phyloP scores from a whole-genome alignment of 345 rosid species.

The Gossypium ekmanianum region DNA sequence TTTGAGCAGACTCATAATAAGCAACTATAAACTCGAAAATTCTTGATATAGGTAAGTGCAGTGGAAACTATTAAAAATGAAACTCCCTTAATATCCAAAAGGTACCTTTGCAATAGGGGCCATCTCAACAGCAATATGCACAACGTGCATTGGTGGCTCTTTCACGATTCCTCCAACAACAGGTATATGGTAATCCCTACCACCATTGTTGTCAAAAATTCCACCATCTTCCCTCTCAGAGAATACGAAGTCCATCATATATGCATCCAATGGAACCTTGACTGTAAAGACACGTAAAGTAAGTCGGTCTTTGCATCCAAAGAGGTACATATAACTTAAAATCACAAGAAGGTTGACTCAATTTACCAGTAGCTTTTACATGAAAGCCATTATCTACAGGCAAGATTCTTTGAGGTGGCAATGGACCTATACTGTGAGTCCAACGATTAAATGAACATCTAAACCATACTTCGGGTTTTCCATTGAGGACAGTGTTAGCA shows the following conservation, averaged over 20 bases:
- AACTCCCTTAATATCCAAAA: neutral
- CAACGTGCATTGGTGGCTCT: slow-evolving; percentile 88
- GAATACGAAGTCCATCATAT: slow-evolving; percentile 95
- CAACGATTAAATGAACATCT: slow-evolving; percentile 92
- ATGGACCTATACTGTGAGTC: slow-evolving; percentile 70
- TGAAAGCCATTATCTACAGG: slow-evolving; percentile 50
- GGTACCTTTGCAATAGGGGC: slow-evolving; percentile 94
- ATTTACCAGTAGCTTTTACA: slow-evolving; percentile 61
- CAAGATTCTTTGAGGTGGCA: slow-evolving; percentile 82
- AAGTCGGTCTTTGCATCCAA: neutral
- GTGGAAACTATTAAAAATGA: neutral
- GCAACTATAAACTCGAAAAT: neutral
- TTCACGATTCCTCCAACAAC: slow-evolving; percentile 64
- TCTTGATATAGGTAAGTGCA: neutral
- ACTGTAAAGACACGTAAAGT: slow-evolving; percentile 48
- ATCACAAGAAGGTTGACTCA: slow-evolving; percentile 5
- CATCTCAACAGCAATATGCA: slow-evolving; percentile 95
- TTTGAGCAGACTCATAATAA: neutral
- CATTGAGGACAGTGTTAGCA: slow-evolving; percentile 70
- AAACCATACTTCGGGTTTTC: slow-evolving; percentile 86
- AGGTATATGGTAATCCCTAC: slow-evolving; percentile 85
- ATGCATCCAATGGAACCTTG: slow-evolving; percentile 86
- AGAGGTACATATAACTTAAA: neutral
- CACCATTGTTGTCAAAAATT: slow-evolving; percentile 63
- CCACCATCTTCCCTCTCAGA: slow-evolving; percentile 91